Evolutionary conservation across 352 stramenopile species (phyloP).

Genomic region (Phytophthora cactorum): DNA sequence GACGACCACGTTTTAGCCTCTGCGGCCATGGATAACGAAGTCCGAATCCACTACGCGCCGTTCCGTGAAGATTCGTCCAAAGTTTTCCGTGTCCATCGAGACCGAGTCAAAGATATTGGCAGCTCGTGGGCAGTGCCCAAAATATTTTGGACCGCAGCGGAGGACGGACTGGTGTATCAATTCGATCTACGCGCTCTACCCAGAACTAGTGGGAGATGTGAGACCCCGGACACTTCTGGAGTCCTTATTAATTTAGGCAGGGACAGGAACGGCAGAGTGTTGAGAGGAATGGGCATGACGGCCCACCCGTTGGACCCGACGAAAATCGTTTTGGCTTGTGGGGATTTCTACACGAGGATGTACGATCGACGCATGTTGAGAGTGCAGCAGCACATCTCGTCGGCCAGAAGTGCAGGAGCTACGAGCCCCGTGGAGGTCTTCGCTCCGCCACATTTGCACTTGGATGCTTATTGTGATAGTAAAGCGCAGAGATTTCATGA

Average conservation of each 20-base stretch:
- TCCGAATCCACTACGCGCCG: slow-evolving; percentile 87
- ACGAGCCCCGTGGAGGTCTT: slow-evolving; percentile 72
- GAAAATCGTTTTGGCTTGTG: slow-evolving; percentile 76
- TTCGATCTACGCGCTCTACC: slow-evolving; percentile 81
- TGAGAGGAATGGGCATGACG: slow-evolving; percentile 80
- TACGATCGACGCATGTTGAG: slow-evolving; percentile 84
- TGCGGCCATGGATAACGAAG: slow-evolving; percentile 83
- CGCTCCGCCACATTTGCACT: slow-evolving; percentile 76
- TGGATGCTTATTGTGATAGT: slow-evolving; percentile 56
- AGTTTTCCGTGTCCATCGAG: slow-evolving; percentile 70
- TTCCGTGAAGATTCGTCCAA: slow-evolving; percentile 72
- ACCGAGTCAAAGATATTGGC: slow-evolving; percentile 86
- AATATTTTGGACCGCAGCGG: slow-evolving; percentile 86
- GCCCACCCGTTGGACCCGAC: slow-evolving; percentile 72
- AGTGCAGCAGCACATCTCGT: slow-evolving; percentile 43
- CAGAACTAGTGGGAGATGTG: slow-evolving; percentile 34
- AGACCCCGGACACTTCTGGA: slow-evolving; percentile 48
- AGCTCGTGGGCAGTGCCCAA: slow-evolving; percentile 67
- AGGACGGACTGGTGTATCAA: slow-evolving; percentile 87
- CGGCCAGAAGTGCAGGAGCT: slow-evolving; percentile 26
- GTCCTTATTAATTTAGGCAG: slow-evolving; percentile 74
- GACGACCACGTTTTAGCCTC: slow-evolving; percentile 84
- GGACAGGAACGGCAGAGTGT: slow-evolving; percentile 41
- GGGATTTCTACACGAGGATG: slow-evolving; percentile 80
- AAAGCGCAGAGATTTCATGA: slow-evolving; percentile 53